Base-by-base conservation (phyloP, 2,329 filamentous ascomycete species). In the Hypoxylon sp. region DNA sequence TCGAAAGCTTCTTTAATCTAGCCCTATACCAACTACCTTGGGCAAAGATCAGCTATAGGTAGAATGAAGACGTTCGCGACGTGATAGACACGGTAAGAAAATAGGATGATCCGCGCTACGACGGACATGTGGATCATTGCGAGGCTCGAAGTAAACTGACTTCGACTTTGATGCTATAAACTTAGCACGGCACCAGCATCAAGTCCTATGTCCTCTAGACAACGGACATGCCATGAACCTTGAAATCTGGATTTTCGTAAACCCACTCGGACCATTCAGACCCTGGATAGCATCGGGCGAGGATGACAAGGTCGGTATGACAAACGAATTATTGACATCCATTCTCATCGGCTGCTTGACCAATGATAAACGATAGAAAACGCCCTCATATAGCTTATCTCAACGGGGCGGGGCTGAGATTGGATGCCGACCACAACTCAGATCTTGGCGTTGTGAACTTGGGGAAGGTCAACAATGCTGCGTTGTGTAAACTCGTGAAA, bases 371-470 rank as follows among this genome's bases (percentile, higher is more conserved):
- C 13, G 11, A 19, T 5, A 14, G 37, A 47, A 19, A 53, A 55
- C 26, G n/a, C 53, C 35, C 44, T 51, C 35, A 46, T 17, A 53
- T 58, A 56, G 47, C 64, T 67, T 70, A 71, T 71, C 68, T 66
- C 4, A n/a, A 59, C 50, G 48, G 47, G 59, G 59, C 39, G 58
- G 52, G 57, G 57, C 56, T 60, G 55, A 63, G 57, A 68, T 63
- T 47, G 60, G 60, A 67, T 58, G 58, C 50, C 65, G 68, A 63
- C 61, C 50, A 44, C 39, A 55, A 60, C 19, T 60, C 22, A 19
- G 22, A 67, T 14, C 70, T 71, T 70, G 69, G 64, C 67, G 65
- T 37, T 50, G 37, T 48, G 51, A 55, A 48, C 33, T 59, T 64
- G 60, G 37, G 55, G 66, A 63, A 65, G 57, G 53, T 63, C 44